phyloP scores from a whole-genome alignment of 345 rosid species.

The Erodium maritimum region DNA sequence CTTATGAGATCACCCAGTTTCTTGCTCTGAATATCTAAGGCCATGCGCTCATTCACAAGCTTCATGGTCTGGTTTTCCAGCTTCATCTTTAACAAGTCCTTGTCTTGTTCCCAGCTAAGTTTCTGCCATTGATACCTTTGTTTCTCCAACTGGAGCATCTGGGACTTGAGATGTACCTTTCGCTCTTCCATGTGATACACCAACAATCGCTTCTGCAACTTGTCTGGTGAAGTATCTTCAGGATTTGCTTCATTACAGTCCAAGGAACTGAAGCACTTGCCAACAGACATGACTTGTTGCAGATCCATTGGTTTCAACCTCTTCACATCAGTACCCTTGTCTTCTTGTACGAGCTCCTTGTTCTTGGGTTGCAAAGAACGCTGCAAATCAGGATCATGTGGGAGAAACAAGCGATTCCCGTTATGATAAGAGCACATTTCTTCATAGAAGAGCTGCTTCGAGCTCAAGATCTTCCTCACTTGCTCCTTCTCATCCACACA shows the following conservation, averaged over 20 bases:
- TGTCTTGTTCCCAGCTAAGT: slow-evolving; percentile 66
- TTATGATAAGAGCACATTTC: slow-evolving; percentile 98
- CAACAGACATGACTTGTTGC: slow-evolving; percentile 39
- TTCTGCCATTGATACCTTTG: slow-evolving; percentile 77
- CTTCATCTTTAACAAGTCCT: slow-evolving; percentile 58
- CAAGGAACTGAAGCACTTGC: slow-evolving; percentile 25
- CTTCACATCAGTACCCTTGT: slow-evolving; percentile 59
- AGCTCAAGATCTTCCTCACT: slow-evolving; percentile 70
- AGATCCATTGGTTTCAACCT: slow-evolving; percentile 42
- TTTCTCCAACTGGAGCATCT: slow-evolving; percentile 74
- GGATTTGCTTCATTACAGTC: slow-evolving; percentile 31
- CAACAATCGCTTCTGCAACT: slow-evolving; percentile 54
- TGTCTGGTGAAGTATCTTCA: slow-evolving; percentile 18
- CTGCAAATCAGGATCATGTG: slow-evolving; percentile 79
- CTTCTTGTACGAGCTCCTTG: slow-evolving; percentile 56
- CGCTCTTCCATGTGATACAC: slow-evolving; percentile 74
- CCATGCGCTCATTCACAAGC: slow-evolving; percentile 72
- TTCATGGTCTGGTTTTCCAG: slow-evolving; percentile 85
- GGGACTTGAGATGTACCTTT: slow-evolving; percentile 62
- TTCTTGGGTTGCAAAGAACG: slow-evolving; percentile 60
- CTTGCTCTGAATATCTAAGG: slow-evolving; percentile 55
- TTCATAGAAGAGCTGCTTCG: slow-evolving; percentile 85
- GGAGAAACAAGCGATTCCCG: slow-evolving; percentile 73
- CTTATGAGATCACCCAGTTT: slow-evolving; percentile 14
- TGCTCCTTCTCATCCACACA: slow-evolving; percentile 75